A percentile compares a stretch with the other conserved stretches of the same genome.
phyloP scores from a whole-genome alignment of 164 flowering plant genomes.

The Hamamelis virginiana region DNA sequence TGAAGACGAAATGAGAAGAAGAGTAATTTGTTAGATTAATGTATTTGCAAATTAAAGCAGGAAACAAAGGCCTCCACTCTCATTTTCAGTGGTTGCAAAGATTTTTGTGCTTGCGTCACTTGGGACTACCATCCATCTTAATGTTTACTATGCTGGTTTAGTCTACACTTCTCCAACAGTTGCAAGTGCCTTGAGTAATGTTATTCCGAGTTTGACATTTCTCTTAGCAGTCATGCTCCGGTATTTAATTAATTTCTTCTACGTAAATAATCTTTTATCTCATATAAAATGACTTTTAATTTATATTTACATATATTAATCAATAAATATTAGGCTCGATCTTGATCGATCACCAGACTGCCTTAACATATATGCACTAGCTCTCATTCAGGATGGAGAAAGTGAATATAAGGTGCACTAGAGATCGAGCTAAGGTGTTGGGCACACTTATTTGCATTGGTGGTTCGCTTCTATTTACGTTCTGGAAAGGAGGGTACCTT shows the following conservation, averaged over 20 bases:
- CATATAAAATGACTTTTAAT: background rate
- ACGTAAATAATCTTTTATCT: too few species aligned
- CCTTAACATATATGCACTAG: background rate
- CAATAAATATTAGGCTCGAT: too few species aligned
- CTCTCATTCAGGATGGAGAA: slow-evolving; percentile 40
- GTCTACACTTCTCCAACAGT: slow-evolving; percentile 42
- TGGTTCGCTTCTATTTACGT: slow-evolving; percentile 47
- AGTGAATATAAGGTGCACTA: slow-evolving; percentile 17
- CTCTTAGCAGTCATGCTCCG: slow-evolving; percentile 33
- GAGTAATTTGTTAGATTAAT: too few species aligned
- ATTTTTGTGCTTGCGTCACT: slow-evolving; percentile 38
- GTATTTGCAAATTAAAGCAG: slow-evolving; percentile 22
- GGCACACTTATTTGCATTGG: slow-evolving; percentile 38
- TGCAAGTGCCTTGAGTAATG: slow-evolving; percentile 36
- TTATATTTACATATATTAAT: too few species aligned
- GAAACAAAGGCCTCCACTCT: slow-evolving; percentile 32
- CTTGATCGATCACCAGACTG: too few species aligned
- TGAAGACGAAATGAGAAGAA: too few species aligned
- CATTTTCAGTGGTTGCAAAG: slow-evolving; percentile 22
- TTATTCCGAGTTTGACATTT: slow-evolving; percentile 41
- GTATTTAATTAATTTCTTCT: slow-evolving; percentile 8
- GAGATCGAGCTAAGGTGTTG: slow-evolving; percentile 39
- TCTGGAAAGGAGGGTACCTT: slow-evolving; percentile 38
- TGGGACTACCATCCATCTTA: slow-evolving; percentile 42
- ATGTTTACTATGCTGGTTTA: slow-evolving; percentile 37